These are phyloP conservation scores for Cryptosporidium felis DNA, from an alignment of 169 alveolate species.

Conservation along the genomic window DNA sequence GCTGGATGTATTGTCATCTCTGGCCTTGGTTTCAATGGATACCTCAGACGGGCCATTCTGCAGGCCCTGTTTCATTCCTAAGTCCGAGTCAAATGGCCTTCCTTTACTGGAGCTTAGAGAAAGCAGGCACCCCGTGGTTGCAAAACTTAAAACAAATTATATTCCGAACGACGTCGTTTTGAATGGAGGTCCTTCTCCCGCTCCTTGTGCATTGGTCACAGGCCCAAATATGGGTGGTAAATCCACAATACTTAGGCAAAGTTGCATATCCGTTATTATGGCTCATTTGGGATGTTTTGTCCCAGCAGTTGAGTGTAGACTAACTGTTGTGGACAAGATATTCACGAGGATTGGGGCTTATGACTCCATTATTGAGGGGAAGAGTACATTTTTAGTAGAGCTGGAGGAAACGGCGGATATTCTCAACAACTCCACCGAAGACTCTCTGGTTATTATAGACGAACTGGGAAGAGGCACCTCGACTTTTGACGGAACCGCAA, in stretches of 20 bases:
- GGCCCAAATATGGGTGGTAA: slow-evolving; percentile 99
- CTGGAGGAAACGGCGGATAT: slow-evolving; percentile 94
- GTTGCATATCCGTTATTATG: slow-evolving; percentile 92
- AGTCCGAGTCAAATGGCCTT: neutral
- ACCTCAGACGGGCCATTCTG: slow-evolving; percentile 52
- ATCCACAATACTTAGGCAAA: slow-evolving; percentile 96
- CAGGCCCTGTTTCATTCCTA: slow-evolving; percentile 37
- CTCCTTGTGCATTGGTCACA: slow-evolving; percentile 88
- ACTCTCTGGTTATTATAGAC: slow-evolving; percentile 95
- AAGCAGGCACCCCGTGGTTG: slow-evolving; percentile 80
- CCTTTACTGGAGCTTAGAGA: slow-evolving; percentile 50
- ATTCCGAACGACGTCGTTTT: slow-evolving; percentile 84
- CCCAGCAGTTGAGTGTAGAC: slow-evolving; percentile 85
- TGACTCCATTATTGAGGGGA: slow-evolving; percentile 97
- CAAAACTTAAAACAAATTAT: slow-evolving; percentile 77
- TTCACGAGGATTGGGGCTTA: slow-evolving; percentile 99
- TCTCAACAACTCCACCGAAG: slow-evolving; percentile 80
- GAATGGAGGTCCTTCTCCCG: slow-evolving; percentile 53
- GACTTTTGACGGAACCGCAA: slow-evolving; percentile 98
- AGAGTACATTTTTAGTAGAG: slow-evolving; percentile 97
- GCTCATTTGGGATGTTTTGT: slow-evolving; percentile 99
- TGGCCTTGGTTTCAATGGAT: slow-evolving; percentile 74
- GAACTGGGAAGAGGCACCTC: slow-evolving; percentile 99
- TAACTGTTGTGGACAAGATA: slow-evolving; percentile 96
- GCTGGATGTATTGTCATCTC: slow-evolving; percentile 33